Evolutionary conservation across 306 rosid genomes (phyloP).

Genomic region (Vigna unguiculata): DNA sequence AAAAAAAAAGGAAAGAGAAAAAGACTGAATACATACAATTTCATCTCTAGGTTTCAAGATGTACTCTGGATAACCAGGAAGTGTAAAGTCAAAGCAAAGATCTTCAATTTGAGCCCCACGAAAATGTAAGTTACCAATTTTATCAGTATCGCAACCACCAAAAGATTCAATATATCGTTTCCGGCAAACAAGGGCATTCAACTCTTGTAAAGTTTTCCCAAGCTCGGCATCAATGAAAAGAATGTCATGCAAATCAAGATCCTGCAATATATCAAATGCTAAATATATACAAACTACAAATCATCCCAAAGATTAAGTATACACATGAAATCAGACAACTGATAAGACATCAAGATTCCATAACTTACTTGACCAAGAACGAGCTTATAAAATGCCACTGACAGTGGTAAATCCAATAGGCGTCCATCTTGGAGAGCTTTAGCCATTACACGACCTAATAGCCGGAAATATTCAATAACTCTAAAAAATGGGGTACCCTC

Average conservation of each 20-base stretch:
- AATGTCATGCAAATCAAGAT: constrained; percentile 95
- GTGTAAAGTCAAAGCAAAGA: constrained; percentile 84
- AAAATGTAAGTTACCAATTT: constrained; percentile 55
- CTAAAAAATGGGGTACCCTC: constrained; percentile 78
- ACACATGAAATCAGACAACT: constrained; percentile 21
- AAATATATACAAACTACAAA: constrained; percentile 24
- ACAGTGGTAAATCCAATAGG: constrained; percentile 87
- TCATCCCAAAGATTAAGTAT: background rate
- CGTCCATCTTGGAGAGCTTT: constrained; percentile 99
- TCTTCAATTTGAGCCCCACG: constrained; percentile 86
- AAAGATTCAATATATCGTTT: constrained; percentile 66
- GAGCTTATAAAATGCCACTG: constrained; percentile 87
- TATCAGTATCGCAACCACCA: constrained; percentile 50
- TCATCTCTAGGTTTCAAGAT: constrained; percentile 85
- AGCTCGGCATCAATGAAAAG: constrained; percentile 85
- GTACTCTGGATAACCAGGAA: constrained; percentile 94
- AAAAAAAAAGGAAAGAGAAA: background rate
- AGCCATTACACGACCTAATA: constrained; percentile 93
- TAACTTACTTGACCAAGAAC: constrained; percentile 89
- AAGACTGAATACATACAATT: constrained; percentile 56
- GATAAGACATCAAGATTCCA: constrained; percentile 1
- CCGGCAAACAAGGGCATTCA: constrained; percentile 79
- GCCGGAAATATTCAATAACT: constrained; percentile 84
- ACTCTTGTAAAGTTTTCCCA: constrained; percentile 91
- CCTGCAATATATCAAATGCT: constrained; percentile 57